These are phyloP conservation scores for Xanthoconium purpureum DNA, from an alignment of 768 basidiomycete genomes.

Conservation along the genomic window DNA sequence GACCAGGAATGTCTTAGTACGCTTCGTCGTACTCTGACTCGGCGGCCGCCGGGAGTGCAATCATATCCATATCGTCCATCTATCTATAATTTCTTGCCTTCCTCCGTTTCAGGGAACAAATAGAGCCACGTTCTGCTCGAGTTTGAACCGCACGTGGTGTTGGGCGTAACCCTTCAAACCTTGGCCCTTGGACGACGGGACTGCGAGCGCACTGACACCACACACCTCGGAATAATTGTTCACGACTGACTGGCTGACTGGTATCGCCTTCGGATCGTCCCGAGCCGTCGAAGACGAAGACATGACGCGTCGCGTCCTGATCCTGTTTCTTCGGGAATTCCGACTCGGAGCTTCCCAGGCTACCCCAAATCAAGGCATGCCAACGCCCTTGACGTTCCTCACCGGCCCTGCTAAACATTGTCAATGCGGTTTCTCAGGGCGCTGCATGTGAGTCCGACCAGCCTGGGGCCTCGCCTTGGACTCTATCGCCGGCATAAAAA, in stretches of 20 bases:
- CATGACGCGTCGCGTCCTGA: background rate
- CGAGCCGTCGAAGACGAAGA: background rate
- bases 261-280: background rate
- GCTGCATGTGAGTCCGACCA: background rate
- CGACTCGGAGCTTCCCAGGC: background rate
- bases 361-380: background rate
- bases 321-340: background rate
- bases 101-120: background rate
- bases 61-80: too few relatives aligned
- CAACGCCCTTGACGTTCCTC: background rate
- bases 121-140: slow-evolving; percentile 1
- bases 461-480: background rate
- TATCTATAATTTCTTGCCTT: too few relatives aligned
- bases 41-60: background rate
- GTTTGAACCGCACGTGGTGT: slow-evolving; percentile 4
- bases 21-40: background rate
- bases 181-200: background rate
- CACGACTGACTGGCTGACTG: background rate
- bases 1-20: background rate
- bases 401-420: background rate
- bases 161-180: background rate
- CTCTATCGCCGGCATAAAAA: background rate
- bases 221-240: background rate
- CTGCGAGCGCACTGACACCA: background rate
- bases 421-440: background rate